Evolutionary conservation across 106 monocot genomes (phyloP), one percentile per base, ranked within the genome.

Genomic region (Dendrobium catenatum): DNA sequence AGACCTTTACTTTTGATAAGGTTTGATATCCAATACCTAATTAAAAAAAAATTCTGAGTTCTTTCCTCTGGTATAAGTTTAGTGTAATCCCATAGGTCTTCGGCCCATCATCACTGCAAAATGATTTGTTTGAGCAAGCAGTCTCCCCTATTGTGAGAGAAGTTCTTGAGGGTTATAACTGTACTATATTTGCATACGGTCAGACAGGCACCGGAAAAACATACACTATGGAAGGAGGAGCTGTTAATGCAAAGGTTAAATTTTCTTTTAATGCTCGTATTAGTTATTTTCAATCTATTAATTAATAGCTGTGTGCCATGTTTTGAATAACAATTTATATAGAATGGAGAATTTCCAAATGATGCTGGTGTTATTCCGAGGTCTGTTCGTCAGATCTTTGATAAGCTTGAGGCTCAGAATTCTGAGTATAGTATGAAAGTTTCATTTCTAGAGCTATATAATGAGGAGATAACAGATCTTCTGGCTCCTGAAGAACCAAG

Each of bases 361-460:
- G 90, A 90, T 82, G 90, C 88, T 77, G 90, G 90, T 82, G 88
- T 90, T 27, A 90, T 90, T 41, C 90, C 90, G 46, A 86, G 90
- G 83, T 46, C 88, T 4, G 86, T 90, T 68, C 77, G 88, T 40
- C 88, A 88, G 64, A 88, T 90, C 59, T 90, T 90, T 82, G 88
- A 90, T 46, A 88, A 80, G 49, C 86, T 90, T 46, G 90, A 90
- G 54, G 83, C 83, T 13, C 90, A 86, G 55, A 81, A 81, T 61
- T 86, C 90, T 7, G 90, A 90, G 51, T 90, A 90, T 72, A 88
- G 77, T 55, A 88, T 90, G 90, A 90, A 90, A 79, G 90, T 90
- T 58, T 82, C 88, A 40, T 90, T 90, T 84, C 81, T 88, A 17
- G 90, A 90, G 81, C 83, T 90, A 22, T 90, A 90, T 82, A 90